Conservation (phyloP, 371 early-diverging fungal genomes). For the Mucor plumbeus region DNA sequence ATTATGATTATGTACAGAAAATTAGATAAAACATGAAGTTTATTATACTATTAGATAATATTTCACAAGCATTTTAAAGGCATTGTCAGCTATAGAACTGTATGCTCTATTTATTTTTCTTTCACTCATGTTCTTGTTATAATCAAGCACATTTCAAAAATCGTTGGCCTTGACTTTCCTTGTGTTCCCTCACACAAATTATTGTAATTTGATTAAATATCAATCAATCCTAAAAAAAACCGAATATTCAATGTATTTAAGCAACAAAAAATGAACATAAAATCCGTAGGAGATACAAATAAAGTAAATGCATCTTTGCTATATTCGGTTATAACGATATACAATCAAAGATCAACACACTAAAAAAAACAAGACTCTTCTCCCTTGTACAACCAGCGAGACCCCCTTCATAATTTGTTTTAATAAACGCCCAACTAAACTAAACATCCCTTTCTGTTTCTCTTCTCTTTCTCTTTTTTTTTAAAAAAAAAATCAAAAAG, state of each 20-base stretch:
- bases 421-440: conserved; percentile 3
- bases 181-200: conserved; percentile 5
- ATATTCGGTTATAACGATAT: background rate
- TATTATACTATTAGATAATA: background rate
- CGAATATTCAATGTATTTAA: background rate
- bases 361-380: conserved; percentile 14
- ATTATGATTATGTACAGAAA: background rate
- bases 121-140: background rate
- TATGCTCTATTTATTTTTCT: too few species aligned
- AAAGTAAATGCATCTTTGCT: conserved; percentile 9
- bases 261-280: background rate
- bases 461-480: background rate
- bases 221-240: background rate
- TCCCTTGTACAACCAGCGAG: conserved; percentile 12
- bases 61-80: too few species aligned
- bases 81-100: too few species aligned
- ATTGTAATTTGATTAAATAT: background rate
- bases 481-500: background rate
- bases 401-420: conserved; percentile 2
- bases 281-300: background rate
- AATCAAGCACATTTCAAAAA: background rate
- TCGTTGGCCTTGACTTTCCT: conserved; percentile 1
- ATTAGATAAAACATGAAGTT: background rate
- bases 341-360: conserved; percentile 2
- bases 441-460: background rate